Evolutionary conservation across 192 early-diverging fungal species (phyloP), one percentile per base, ranked within the genome.

Genomic region (Linnemannia exigua): DNA sequence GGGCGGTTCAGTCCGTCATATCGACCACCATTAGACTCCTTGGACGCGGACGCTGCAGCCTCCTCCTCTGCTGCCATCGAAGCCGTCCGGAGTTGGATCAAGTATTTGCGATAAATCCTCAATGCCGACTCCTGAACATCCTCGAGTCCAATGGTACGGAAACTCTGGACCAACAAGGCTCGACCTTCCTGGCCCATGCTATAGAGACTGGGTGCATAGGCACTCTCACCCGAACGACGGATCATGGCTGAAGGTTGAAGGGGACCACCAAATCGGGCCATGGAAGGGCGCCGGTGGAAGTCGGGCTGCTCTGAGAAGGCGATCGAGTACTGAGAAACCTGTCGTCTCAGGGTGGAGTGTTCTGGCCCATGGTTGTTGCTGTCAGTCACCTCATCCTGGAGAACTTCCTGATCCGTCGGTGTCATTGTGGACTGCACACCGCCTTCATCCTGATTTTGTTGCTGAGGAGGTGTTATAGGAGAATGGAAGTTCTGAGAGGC

Each of bases 111-210:
- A 37, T 86, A 86, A 5, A 86, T 86, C n/a, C 79, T 36, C 3
- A 86, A 47, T 1, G 84, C 84, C 0, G 84, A 86, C 38, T 86
- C 84, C 51, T 86, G 78, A n/a, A 86, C 31, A 77, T 86, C 84
- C 75, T 86, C 84, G n/a, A 79, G 48, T 68, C 84, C 47, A 44
- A 86, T 86, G 0, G 79, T 79, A 14, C 84, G 50, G 35, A 76
- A 86, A 47, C 84, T 86, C 31, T 80, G 84, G 3, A 73, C 83
- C 36, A 79, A 17, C 44, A 75, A 17, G 0, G 69, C 67, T 25
- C 68, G 75, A 61, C 77, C 74, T 20, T 79, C 77, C 36, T 71
- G 69, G 12, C 61, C 74, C 11, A 33, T 68, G 22, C 74, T 80
- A 12, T 72, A 70, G 54, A 85, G 75, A 46, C 83, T 85, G 7